Evolutionary conservation across 2,329 filamentous ascomycete genomes (phyloP), one percentile per base, ranked within the genome.

Genomic region (Mycosphaerella arachidis): DNA sequence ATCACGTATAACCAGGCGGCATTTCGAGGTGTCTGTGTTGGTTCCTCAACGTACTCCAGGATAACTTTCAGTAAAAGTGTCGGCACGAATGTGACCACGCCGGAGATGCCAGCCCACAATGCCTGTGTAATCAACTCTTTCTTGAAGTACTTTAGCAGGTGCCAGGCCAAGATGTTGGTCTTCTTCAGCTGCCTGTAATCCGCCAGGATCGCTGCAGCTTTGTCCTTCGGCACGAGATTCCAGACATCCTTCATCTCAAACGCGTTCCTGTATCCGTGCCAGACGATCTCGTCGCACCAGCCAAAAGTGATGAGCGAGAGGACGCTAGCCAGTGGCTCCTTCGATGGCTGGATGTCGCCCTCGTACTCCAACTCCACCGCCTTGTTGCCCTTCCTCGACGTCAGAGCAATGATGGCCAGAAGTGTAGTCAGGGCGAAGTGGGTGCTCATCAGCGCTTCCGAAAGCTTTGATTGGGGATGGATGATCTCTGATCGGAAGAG

Each of bases 1-100:
- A 96, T 91, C 51, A 97, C 94, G 69, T 93, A 96, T 54, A 99
- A 86, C 94, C 94, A 99, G 24, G 96, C 87, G 18, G 96, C 92
- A 72, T 94, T 97, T 53, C 83, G 77, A 0, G 94, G 92, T 0
- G 88, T 88, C 3, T 81, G 79, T 0, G 84, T 81, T 1, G 92
- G 92, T 57, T 89, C 81, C 76, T 99, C 92, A n/a, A 97, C 89
- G 70, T 95, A 97, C 74, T 97, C 87, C 30, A 99, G 81, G 62
- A 99, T 97, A 16, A 89, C 89, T 72, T 92, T 93, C 45, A 99
- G 82, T 20, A 99, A 83, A 52, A 99, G 79, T 2, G 94, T 99
- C 1, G 94, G 94, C 13, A 90, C 86, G 76, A 97, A 99, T 2
- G 90, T 92, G 66, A 97, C 89, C 40, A 94, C 74, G 20, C 91